phyloP scores from a whole-genome alignment of 2,329 filamentous ascomycete genomes.

The Sclerotinia subarctica region DNA sequence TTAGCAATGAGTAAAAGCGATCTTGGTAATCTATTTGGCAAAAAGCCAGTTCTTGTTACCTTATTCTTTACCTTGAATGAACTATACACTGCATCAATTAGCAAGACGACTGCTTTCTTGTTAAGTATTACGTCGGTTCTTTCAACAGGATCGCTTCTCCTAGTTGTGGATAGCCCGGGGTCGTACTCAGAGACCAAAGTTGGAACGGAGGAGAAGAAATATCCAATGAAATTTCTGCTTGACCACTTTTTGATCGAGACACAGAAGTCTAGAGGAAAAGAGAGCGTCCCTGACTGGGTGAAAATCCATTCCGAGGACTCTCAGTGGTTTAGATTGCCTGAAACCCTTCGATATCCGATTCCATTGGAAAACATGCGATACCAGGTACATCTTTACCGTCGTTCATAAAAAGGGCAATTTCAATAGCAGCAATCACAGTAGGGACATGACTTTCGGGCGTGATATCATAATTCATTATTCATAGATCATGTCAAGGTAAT shows the following conservation, averaged over 20 bases:
- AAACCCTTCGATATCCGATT: constrained; percentile 72
- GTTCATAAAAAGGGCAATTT: constrained; percentile 32
- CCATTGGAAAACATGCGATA: constrained; percentile 92
- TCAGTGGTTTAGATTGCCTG: constrained; percentile 75
- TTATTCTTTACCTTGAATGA: constrained; percentile 95
- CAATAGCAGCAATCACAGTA: neutral
- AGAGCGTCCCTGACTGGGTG: constrained; percentile 56
- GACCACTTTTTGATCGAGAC: constrained; percentile 69
- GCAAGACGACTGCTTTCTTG: constrained; percentile 74
- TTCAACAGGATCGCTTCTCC: constrained; percentile 60
- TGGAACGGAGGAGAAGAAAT: constrained; percentile 59
- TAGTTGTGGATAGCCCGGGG: constrained; percentile 90
- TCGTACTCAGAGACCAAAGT: constrained; percentile 83
- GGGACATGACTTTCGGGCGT: neutral
- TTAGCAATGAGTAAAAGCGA: constrained; percentile 43
- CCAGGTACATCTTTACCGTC: constrained; percentile 78
- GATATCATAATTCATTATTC: constrained; percentile 31
- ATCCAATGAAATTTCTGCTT: constrained; percentile 92
- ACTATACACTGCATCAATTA: constrained; percentile 73
- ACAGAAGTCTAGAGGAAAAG: constrained; percentile 40
- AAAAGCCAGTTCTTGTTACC: constrained; percentile 61
- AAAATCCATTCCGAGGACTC: constrained; percentile 74
- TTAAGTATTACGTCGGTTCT: constrained; percentile 61
- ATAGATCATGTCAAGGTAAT: constrained; percentile 12
- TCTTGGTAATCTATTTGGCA: constrained; percentile 37